These are phyloP conservation scores for Hymenoscyphus occultus DNA, from an alignment of 2,329 filamentous ascomycete species.

Conservation along the genomic window DNA sequence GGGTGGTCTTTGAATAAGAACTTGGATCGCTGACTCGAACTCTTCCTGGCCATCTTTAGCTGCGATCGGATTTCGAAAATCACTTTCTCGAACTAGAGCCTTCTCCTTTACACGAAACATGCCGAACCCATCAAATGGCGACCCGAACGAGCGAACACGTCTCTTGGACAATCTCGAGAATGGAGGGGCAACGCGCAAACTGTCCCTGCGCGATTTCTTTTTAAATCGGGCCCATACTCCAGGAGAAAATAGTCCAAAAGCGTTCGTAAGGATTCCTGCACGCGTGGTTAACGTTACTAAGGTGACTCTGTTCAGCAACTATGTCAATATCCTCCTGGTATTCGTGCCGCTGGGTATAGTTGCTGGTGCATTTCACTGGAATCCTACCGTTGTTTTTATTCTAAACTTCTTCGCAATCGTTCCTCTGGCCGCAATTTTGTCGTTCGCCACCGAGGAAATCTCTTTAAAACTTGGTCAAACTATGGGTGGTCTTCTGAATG, in stretches of 20 bases:
- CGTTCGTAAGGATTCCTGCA: conserved; percentile 32
- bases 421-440: conserved; percentile 49
- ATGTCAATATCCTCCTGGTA: conserved; percentile 75
- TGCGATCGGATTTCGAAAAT: conserved; percentile 22
- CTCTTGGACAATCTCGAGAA: conserved; percentile 27
- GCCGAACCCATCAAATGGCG: conserved; percentile 25
- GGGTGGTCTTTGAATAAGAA: conserved; percentile 15
- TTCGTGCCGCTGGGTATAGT: conserved; percentile 77
- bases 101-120: conserved; percentile 8
- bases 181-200: conserved; percentile 19
- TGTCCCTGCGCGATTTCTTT: conserved; percentile 29
- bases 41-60: conserved; percentile 25
- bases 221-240: conserved; percentile 29
- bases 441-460: conserved; percentile 34
- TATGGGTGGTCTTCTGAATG: conserved; percentile 54
- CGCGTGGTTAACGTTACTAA: conserved; percentile 32
- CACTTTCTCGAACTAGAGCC: conserved; percentile 23
- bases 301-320: conserved; percentile 37
- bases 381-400: conserved; percentile 53
- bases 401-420: conserved; percentile 60
- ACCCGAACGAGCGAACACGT: conserved; percentile 28
- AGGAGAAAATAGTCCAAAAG: conserved; percentile 32
- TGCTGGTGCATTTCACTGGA: conserved; percentile 49
- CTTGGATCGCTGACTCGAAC: conserved; percentile 22
- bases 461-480: conserved; percentile 57